Evolutionary conservation across 1,284 basidiomycete species (phyloP).

Genomic region (Tranzscheliella williamsii): DNA sequence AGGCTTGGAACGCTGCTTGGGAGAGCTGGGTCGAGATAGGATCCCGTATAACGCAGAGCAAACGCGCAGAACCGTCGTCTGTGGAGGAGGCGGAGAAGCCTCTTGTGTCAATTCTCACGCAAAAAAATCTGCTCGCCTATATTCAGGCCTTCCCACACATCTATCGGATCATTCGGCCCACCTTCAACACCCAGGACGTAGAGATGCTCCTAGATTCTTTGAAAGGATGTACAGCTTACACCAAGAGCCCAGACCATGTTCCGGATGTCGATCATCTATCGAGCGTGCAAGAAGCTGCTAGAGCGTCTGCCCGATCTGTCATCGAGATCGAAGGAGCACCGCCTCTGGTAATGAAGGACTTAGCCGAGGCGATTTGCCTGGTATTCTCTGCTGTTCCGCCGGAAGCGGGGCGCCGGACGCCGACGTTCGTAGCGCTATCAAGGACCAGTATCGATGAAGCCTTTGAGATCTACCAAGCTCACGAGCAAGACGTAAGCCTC

Average conservation of each 20-base stretch:
- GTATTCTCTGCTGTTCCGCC: no score
- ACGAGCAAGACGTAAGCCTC: conserved; percentile 67
- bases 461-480: conserved; percentile 66
- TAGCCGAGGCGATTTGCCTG: conserved; percentile 81
- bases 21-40: conserved; percentile 21
- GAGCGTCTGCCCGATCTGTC: conserved; percentile 72
- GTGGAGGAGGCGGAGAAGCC: not conserved
- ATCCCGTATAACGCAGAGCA: no score
- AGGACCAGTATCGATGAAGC: conserved; percentile 85
- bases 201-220: conserved; percentile 74
- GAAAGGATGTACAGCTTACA: conserved; percentile 80
- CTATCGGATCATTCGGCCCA: conserved; percentile 43
- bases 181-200: conserved; percentile 66
- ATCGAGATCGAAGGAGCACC: conserved; percentile 67
- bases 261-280: conserved; percentile 82
- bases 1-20: conserved; percentile 24
- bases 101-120: conserved; percentile 74
- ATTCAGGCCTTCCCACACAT: conserved; percentile 69
- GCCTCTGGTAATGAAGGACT: conserved; percentile 76
- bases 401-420: no score
- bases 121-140: conserved; percentile 81
- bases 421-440: conserved; percentile 79
- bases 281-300: conserved; percentile 74
- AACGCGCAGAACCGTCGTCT: conserved; percentile 2
- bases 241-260: conserved; percentile 79